phyloP scores from a whole-genome alignment of 2,329 filamentous ascomycete species.

The Tolypocladium pustulatum region DNA sequence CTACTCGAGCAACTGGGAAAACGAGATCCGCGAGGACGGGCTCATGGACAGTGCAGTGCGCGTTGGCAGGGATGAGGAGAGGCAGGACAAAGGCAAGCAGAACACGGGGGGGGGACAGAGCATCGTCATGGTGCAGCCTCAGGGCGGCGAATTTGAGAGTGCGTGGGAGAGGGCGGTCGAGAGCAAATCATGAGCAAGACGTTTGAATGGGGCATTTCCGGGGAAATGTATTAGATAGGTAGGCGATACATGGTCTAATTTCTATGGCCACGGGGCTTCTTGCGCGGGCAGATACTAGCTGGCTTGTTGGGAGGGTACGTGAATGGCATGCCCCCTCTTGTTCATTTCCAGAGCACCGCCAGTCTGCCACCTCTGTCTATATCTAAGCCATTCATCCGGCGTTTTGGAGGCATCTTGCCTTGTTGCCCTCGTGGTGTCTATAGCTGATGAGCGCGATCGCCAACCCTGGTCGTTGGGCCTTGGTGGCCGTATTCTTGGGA shows the following conservation, averaged over 20 bases:
- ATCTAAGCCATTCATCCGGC: neutral
- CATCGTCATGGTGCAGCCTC: conserved; percentile 38
- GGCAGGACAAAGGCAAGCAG: conserved; percentile 7
- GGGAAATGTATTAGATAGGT: conserved; percentile 4
- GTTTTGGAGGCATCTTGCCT: neutral
- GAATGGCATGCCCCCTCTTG: neutral
- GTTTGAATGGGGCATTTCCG: neutral
- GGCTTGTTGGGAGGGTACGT: neutral
- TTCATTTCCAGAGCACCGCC: neutral
- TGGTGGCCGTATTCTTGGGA: neutral
- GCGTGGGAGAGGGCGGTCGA: conserved; percentile 56
- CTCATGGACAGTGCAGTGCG: conserved; percentile 27
- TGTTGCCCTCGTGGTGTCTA: neutral
- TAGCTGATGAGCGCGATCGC: neutral
- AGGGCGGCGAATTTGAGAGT: conserved; percentile 47
- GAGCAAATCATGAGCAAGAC: conserved; percentile 12
- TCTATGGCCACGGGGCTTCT: neutral
- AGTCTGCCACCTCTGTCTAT: neutral
- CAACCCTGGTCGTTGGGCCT: neutral
- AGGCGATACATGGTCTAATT: neutral
- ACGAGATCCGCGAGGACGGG: conserved; percentile 45
- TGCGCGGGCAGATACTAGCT: neutral
- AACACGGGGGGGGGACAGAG: conserved; percentile 32
- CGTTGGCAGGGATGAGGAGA: conserved; percentile 13
- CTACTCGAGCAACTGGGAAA: conserved; percentile 75